Evolutionary conservation across 164 flowering plant species (phyloP).

Genomic region (Cinnamomum chago): DNA sequence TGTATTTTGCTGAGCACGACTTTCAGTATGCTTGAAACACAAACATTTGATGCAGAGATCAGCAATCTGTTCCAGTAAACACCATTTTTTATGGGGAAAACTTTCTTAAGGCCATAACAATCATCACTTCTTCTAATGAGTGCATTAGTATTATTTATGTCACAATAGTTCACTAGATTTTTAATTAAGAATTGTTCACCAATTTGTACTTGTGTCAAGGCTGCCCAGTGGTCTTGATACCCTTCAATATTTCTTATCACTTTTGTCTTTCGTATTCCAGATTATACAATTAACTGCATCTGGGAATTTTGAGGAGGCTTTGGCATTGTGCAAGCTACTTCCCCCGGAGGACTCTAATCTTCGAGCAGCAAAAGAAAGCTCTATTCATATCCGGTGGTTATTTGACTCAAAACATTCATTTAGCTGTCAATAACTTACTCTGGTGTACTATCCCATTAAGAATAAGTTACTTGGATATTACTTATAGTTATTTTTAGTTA

Average conservation of each 20-base stretch:
- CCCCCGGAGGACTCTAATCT: constrained; percentile 96
- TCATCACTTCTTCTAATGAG: too few relatives aligned
- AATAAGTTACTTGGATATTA: neutral
- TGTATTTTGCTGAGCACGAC: too few relatives aligned
- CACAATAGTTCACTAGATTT: too few relatives aligned
- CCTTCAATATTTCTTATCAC: neutral
- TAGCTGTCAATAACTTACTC: too few relatives aligned
- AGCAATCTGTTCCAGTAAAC: too few relatives aligned
- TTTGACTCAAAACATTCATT: neutral
- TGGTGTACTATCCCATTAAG: too few relatives aligned
- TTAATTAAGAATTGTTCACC: neutral
- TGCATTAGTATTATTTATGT: too few relatives aligned
- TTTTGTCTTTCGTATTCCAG: constrained; percentile 36
- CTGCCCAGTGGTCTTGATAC: neutral
- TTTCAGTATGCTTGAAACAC: too few relatives aligned
- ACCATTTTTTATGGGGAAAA: too few relatives aligned
- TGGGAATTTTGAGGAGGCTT: constrained; percentile 95
- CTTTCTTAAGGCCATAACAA: too few relatives aligned
- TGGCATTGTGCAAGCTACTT: constrained; percentile 89
- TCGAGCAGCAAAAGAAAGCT: constrained; percentile 86
- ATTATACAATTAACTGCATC: constrained; percentile 98
- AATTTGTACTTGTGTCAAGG: neutral
- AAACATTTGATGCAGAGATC: too few relatives aligned
- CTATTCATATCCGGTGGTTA: constrained; percentile 80
- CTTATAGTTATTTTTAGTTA: too few relatives aligned